Percentiles rank a stretch among this genome's conserved stretches.
phyloP scores from a whole-genome alignment of 176 grass and related monocot species.

The Musa schizocarpa region DNA sequence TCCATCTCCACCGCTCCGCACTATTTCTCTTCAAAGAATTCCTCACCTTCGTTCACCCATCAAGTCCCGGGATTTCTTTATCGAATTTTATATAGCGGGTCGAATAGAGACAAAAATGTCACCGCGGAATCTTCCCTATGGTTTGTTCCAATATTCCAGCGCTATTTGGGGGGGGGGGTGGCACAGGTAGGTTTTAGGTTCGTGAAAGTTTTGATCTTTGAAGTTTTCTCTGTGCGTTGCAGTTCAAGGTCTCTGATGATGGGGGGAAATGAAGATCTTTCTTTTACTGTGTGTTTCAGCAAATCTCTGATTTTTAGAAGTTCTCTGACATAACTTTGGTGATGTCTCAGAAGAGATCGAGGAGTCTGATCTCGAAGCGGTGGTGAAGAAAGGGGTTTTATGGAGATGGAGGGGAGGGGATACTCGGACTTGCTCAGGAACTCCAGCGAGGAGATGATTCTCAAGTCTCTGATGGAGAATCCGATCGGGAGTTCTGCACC shows the following conservation, averaged over 20 bases:
- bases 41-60: no score
- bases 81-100: no score
- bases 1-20: neutral
- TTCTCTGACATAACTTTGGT: neutral
- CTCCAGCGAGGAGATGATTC: slow-evolving; percentile 70
- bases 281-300: no score
- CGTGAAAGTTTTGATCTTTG: no score
- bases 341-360: neutral
- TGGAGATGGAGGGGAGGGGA: slow-evolving; percentile 57
- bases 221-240: no score
- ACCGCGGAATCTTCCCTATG: slow-evolving; percentile 39
- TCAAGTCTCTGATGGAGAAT: slow-evolving; percentile 59
- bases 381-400: slow-evolving; percentile 16
- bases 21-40: no score
- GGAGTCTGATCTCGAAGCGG: slow-evolving; percentile 2
- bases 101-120: slow-evolving; percentile 33
- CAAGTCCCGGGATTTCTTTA: no score
- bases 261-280: no score
- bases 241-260: no score
- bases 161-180: no score
- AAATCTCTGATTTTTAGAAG: no score
- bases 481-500: slow-evolving; percentile 32
- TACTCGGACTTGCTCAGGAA: slow-evolving; percentile 59
- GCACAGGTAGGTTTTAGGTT: no score
- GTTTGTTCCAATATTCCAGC: slow-evolving; percentile 14